Conservation (phyloP, 2,329 filamentous ascomycete species). For the Stachybotrys elegans region DNA sequence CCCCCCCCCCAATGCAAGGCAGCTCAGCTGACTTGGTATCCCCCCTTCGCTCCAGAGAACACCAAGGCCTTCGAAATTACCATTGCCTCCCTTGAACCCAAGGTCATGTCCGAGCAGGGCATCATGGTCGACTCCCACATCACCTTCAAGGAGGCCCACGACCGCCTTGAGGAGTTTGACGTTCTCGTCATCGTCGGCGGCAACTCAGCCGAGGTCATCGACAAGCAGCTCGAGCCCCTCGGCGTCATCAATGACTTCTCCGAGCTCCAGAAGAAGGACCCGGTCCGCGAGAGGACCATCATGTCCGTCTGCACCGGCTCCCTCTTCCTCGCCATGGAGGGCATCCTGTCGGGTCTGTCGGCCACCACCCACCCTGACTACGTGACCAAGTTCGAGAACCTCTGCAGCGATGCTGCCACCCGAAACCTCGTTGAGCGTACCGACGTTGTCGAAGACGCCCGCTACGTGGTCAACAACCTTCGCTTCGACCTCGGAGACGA, state of each 20-base stretch:
- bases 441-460: constrained; percentile 73
- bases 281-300: constrained; percentile 73
- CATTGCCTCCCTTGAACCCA: constrained; percentile 46
- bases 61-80: constrained; percentile 56
- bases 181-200: constrained; percentile 75
- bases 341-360: constrained; percentile 71
- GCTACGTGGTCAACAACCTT: constrained; percentile 88
- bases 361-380: constrained; percentile 80
- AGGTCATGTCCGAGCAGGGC: constrained; percentile 57
- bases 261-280: constrained; percentile 75
- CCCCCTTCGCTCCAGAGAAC: constrained; percentile 26
- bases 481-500: constrained; percentile 79
- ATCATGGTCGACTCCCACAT: constrained; percentile 69
- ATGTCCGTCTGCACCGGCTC: constrained; percentile 76
- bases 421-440: constrained; percentile 70
- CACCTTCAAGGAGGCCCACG: constrained; percentile 72
- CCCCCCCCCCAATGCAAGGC: no score
- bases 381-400: constrained; percentile 74
- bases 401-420: constrained; percentile 69
- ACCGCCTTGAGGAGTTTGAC: constrained; percentile 70
- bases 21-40: neutral
- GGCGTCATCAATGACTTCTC: constrained; percentile 70
- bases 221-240: constrained; percentile 64
- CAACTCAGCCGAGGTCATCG: constrained; percentile 57
- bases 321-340: constrained; percentile 70